Percentiles rank a stretch among this genome's conserved stretches.
Evolutionary conservation across 306 rosid genomes (phyloP).

Genomic region (Neltuma alba): DNA sequence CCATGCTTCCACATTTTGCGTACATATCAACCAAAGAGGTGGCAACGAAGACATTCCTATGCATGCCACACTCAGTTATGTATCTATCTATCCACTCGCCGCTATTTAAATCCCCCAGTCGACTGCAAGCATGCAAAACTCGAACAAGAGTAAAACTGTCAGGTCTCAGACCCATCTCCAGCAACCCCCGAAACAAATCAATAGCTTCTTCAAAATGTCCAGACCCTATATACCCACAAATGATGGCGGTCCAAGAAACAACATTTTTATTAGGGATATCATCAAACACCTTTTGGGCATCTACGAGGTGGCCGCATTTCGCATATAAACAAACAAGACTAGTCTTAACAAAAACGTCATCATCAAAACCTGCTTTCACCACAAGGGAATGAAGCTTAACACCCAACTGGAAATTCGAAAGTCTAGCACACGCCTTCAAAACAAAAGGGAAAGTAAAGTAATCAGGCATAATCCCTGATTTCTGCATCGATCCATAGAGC

Average conservation of each 20-base stretch:
- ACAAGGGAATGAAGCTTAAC: constrained; percentile 53
- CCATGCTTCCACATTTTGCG: constrained; percentile 63
- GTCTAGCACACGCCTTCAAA: constrained; percentile 65
- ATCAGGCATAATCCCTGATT: constrained; percentile 38
- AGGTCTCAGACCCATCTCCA: constrained; percentile 69
- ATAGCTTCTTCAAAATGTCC: constrained; percentile 47
- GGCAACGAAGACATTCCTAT: constrained; percentile 55
- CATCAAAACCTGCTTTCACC: constrained; percentile 56
- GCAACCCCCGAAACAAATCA: constrained; percentile 20
- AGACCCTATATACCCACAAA: constrained; percentile 54
- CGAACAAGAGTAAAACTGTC: constrained; percentile 58
- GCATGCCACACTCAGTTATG: constrained; percentile 48
- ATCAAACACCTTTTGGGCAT: constrained; percentile 59
- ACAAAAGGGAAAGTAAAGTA: constrained; percentile 66
- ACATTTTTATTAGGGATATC: constrained; percentile 60
- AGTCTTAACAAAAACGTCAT: constrained; percentile 63
- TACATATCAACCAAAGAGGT: constrained; percentile 72
- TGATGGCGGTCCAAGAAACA: constrained; percentile 70
- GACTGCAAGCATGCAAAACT: constrained; percentile 56
- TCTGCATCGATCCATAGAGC: constrained; percentile 49
- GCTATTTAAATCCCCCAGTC: constrained; percentile 57
- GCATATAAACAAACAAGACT: constrained; percentile 54
- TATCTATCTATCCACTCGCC: constrained; percentile 68
- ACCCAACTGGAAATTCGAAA: constrained; percentile 44
- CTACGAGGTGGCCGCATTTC: constrained; percentile 43